Percentiles rank a stretch among this genome's conserved stretches.
Conservation (phyloP, 805 yeast species). For the Spathaspora girioi region DNA sequence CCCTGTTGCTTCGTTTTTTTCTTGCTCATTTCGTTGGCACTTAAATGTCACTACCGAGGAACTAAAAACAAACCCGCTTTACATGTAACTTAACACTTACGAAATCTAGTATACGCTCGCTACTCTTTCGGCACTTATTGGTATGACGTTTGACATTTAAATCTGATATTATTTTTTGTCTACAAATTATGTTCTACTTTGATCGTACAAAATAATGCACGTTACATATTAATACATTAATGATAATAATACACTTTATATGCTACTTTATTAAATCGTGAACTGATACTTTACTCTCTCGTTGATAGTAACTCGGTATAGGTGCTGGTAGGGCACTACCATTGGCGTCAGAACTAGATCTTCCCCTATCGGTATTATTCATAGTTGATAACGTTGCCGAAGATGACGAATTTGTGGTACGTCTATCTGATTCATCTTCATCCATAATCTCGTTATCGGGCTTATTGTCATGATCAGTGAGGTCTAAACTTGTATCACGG, state of each 20-base stretch:
- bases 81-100: too few species aligned
- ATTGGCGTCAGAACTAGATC: neutral
- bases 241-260: neutral
- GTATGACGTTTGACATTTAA: too few species aligned
- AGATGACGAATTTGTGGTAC: neutral
- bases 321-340: constrained; percentile 1
- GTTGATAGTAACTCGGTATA: neutral
- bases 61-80: too few species aligned
- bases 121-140: too few species aligned
- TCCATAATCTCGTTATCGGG: neutral
- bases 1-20: neutral
- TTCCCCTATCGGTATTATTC: neutral
- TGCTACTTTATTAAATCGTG: constrained; percentile 2
- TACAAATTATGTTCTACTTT: neutral
- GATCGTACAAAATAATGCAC: neutral
- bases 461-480: constrained; percentile 1
- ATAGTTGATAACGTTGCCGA: neutral
- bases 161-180: neutral
- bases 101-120: too few species aligned
- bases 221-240: neutral
- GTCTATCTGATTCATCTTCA: constrained; percentile 1
- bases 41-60: too few species aligned
- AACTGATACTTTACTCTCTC: constrained; percentile 1
- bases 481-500: constrained; percentile 10
- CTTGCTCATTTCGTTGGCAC: neutral